Percentiles rank a stretch among this genome's conserved stretches.
Evolutionary conservation across 2,329 filamentous ascomycete genomes (phyloP).

Genomic region (Domatiomyces globalis): DNA sequence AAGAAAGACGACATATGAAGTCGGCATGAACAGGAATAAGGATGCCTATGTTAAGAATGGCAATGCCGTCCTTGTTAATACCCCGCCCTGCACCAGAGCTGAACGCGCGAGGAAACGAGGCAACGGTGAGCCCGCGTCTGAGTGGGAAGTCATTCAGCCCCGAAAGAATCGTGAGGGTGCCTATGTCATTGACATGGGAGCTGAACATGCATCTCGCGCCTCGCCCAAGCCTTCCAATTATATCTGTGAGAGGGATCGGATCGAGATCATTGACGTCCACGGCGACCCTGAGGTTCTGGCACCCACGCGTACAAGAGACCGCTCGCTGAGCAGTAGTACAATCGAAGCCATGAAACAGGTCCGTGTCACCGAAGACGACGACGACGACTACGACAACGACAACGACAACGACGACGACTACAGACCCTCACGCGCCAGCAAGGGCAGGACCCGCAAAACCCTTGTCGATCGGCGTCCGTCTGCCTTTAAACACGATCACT

Average conservation of each 20-base stretch:
- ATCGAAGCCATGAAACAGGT: conserved; percentile 6
- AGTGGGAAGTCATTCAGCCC: conserved; percentile 13
- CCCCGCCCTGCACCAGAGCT: neutral
- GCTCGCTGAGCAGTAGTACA: neutral
- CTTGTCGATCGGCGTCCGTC: conserved; percentile 3
- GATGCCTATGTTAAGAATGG: conserved; percentile 10
- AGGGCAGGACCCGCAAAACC: conserved; percentile 8
- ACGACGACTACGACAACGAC: conserved; percentile 3
- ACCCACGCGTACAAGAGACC: conserved; percentile 4
- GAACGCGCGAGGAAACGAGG: neutral
- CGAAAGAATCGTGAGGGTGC: conserved; percentile 9
- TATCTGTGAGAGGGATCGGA: neutral
- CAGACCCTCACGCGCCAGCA: conserved; percentile 3
- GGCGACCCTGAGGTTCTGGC: conserved; percentile 4
- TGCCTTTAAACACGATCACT: neutral
- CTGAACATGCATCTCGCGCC: conserved; percentile 1
- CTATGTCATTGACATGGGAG: conserved; percentile 4
- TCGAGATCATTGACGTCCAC: neutral
- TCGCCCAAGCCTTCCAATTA: conserved; percentile 2
- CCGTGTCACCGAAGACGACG: conserved; percentile 11
- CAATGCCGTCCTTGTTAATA: conserved; percentile 8
- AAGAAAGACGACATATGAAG: conserved; percentile 9
- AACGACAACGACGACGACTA: conserved; percentile 5
- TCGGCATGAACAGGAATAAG: conserved; percentile 9
- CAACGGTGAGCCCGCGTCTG: conserved; percentile 4